Evolutionary conservation across 148 eudicot genomes (phyloP).

Genomic region (Fagopyrum homotropicum): DNA sequence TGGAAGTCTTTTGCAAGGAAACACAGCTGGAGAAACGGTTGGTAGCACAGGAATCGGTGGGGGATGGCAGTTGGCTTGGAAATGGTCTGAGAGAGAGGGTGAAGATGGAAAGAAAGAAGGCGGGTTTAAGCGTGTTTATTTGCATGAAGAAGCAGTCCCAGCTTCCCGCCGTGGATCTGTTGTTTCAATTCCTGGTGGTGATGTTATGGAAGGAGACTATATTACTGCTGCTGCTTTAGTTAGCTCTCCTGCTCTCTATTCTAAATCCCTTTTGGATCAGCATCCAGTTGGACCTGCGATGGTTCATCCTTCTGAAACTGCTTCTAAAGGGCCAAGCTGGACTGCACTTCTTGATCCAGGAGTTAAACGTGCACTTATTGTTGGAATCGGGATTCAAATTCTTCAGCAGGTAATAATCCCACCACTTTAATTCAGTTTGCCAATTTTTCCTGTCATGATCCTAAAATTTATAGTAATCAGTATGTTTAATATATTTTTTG

Average conservation of each 20-base stretch:
- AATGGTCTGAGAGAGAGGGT: conserved; percentile 45
- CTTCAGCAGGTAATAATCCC: conserved; percentile 60
- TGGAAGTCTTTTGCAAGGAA: conserved; percentile 49
- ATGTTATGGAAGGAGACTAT: conserved; percentile 32
- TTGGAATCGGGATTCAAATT: conserved; percentile 74
- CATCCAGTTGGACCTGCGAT: conserved; percentile 54
- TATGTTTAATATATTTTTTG: too few relatives aligned
- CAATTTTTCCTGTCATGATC: neutral
- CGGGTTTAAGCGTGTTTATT: conserved; percentile 51
- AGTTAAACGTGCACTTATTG: conserved; percentile 59
- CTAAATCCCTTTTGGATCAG: conserved; percentile 41
- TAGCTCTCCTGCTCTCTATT: conserved; percentile 36
- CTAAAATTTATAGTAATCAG: too few relatives aligned
- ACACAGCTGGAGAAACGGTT: conserved; percentile 34
- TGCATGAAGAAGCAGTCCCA: conserved; percentile 36
- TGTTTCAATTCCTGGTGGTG: conserved; percentile 45
- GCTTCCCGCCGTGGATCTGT: conserved; percentile 47
- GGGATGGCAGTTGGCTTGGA: conserved; percentile 70
- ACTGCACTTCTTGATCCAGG: conserved; percentile 70
- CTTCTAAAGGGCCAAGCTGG: conserved; percentile 38
- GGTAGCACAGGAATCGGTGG: conserved; percentile 55
- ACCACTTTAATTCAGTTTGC: neutral
- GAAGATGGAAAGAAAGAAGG: conserved; percentile 47
- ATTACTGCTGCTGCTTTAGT: conserved; percentile 52
- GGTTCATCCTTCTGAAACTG: conserved; percentile 50